A percentile compares a stretch with the other conserved stretches of the same genome.
Conservation (phyloP, 306 rosid genomes). For the Coriaria nepalensis region DNA sequence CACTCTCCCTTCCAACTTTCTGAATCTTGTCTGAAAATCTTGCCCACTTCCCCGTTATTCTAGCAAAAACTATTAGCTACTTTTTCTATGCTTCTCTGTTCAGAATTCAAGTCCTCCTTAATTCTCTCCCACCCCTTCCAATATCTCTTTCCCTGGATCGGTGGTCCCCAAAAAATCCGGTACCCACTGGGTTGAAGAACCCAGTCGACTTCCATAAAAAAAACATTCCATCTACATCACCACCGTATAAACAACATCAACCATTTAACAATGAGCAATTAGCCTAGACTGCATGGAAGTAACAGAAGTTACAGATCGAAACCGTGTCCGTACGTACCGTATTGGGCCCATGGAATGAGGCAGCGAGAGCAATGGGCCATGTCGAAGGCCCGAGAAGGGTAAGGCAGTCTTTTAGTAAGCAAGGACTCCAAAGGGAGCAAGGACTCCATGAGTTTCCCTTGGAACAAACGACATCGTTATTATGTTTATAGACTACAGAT, state of each 20-base stretch:
- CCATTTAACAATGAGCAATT: no score
- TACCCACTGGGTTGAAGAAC: constrained; percentile 57
- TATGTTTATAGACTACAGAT: constrained; percentile 44
- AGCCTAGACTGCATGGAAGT: no score
- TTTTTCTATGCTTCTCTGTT: constrained; percentile 42
- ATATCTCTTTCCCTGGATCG: constrained; percentile 40
- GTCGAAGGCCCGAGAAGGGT: constrained; percentile 66
- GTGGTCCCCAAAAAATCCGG: constrained; percentile 70
- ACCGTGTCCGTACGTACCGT: constrained; percentile 2
- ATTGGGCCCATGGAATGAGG: constrained; percentile 61
- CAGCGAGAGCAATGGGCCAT: constrained; percentile 87
- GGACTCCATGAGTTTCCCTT: constrained; percentile 73
- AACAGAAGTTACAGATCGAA: no score
- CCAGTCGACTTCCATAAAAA: constrained; percentile 52
- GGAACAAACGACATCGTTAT: constrained; percentile 58
- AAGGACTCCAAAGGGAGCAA: constrained; percentile 52
- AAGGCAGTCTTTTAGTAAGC: constrained; percentile 65
- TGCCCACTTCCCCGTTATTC: constrained; percentile 34
- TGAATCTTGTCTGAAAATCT: constrained; percentile 28
- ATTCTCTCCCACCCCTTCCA: constrained; percentile 70
- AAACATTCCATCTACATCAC: constrained; percentile 35
- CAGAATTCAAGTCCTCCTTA: constrained; percentile 46
- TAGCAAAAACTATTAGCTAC: constrained; percentile 58
- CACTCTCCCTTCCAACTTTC: constrained; percentile 42
- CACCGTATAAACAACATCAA: background rate